These are phyloP conservation scores for Myriosclerotinia scirpicola DNA, from an alignment of 2,329 filamentous ascomycete species.

Conservation along the genomic window DNA sequence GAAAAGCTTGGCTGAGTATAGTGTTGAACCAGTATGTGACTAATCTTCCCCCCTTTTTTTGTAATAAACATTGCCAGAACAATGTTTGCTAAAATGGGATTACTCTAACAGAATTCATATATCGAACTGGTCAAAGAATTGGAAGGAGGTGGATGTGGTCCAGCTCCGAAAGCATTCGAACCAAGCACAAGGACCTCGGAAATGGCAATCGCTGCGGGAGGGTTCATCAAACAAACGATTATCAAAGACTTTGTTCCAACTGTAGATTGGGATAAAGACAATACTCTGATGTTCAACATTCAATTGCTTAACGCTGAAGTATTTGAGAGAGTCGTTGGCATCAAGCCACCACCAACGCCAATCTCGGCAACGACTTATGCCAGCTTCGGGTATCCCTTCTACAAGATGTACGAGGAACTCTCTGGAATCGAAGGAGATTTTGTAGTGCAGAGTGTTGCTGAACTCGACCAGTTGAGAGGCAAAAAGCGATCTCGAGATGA, in stretches of 20 bases:
- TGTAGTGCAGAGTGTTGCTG: neutral
- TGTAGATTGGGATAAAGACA: neutral
- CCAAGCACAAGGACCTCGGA: neutral
- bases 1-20: neutral
- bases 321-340: conserved; percentile 1
- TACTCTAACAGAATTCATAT: neutral
- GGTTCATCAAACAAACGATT: conserved; percentile 17
- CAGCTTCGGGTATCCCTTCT: neutral
- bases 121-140: conserved; percentile 1
- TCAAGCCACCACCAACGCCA: neutral
- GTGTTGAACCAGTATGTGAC: neutral
- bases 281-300: conserved; percentile 6
- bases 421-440: conserved; percentile 3
- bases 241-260: neutral
- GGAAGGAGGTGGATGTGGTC: neutral
- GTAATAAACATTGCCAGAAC: neutral
- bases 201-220: neutral
- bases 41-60: neutral
- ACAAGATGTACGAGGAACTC: neutral
- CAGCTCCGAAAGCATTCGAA: neutral
- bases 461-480: neutral
- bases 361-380: neutral
- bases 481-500: no score
- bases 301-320: conserved; percentile 13
- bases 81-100: neutral